phyloP scores from a whole-genome alignment of 1,139 yeast genomes.

The Candida pseudoviswanathii region DNA sequence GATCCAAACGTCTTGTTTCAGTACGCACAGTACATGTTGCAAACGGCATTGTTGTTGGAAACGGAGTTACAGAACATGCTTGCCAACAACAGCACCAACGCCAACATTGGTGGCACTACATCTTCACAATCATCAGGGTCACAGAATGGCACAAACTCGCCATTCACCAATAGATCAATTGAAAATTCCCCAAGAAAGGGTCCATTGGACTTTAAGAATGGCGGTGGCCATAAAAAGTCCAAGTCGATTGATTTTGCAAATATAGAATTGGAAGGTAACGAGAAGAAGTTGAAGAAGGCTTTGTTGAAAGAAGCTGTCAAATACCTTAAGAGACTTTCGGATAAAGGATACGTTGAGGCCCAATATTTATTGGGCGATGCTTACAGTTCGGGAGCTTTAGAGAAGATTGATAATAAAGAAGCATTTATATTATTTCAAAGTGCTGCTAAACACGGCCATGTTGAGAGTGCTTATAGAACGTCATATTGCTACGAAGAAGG shows the following conservation, averaged over 20 bases:
- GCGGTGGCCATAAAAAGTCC: conserved; percentile 19
- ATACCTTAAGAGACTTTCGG: conserved; percentile 71
- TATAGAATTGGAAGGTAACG: conserved; percentile 25
- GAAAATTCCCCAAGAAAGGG: conserved; percentile 31
- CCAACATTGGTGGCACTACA: conserved; percentile 5
- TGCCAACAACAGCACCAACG: not conserved
- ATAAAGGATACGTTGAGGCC: conserved; percentile 84
- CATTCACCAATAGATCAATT: conserved; percentile 18
- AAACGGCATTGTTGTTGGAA: conserved; percentile 72
- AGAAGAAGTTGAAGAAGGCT: conserved; percentile 42
- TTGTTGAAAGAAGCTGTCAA: conserved; percentile 75
- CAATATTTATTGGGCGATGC: conserved; percentile 91
- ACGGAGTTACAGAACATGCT: conserved; percentile 16
- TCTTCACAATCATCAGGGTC: conserved; percentile 18
- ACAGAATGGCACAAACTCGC: conserved; percentile 16
- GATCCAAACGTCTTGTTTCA: conserved; percentile 87
- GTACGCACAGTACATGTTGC: conserved; percentile 88
- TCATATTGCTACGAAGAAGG: conserved; percentile 94
- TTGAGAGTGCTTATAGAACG: conserved; percentile 88
- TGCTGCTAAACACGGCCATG: conserved; percentile 92
- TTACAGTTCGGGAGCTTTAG: conserved; percentile 81
- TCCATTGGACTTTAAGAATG: conserved; percentile 16
- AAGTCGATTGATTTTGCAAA: conserved; percentile 28
- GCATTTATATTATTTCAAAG: conserved; percentile 77
- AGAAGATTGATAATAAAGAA: conserved; percentile 77